Evolutionary conservation across 2,329 filamentous ascomycete species (phyloP).

Genomic region (Fusarium luffae): DNA sequence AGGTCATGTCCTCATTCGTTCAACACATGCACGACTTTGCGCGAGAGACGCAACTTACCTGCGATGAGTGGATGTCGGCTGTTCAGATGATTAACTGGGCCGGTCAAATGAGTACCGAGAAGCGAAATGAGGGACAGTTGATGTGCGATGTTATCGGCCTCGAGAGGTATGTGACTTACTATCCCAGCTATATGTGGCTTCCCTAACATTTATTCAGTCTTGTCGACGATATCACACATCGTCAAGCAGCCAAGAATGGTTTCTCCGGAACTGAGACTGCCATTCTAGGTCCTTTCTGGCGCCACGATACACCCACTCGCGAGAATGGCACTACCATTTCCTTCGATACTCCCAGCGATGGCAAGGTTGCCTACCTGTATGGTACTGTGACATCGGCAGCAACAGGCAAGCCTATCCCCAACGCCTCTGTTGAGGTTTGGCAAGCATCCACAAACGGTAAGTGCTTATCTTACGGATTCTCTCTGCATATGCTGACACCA

Average conservation of each 20-base stretch:
- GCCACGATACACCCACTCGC: conserved; percentile 75
- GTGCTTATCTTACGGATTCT: not conserved
- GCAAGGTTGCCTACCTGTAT: conserved; percentile 71
- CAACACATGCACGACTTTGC: conserved; percentile 84
- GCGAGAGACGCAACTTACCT: conserved; percentile 80
- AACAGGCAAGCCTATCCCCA: conserved; percentile 72
- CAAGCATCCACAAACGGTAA: conserved; percentile 78
- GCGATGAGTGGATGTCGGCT: conserved; percentile 82
- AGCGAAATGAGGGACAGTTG: conserved; percentile 78
- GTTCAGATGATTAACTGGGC: conserved; percentile 69
- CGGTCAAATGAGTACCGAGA: conserved; percentile 74
- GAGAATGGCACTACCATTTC: conserved; percentile 77
- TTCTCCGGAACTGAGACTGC: conserved; percentile 74
- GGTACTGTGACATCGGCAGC: conserved; percentile 66
- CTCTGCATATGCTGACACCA: not conserved
- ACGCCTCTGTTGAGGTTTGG: conserved; percentile 80
- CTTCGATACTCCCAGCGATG: conserved; percentile 59
- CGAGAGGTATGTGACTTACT: conserved; percentile 63
- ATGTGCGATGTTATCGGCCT: conserved; percentile 79
- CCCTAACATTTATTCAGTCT: conserved; percentile 53
- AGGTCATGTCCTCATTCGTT: conserved; percentile 75
- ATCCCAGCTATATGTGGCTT: fast-evolving
- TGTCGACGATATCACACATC: conserved; percentile 85
- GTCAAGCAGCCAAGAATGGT: conserved; percentile 57
- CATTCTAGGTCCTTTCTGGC: conserved; percentile 88